Evolutionary conservation across 1,284 basidiomycete species (phyloP), one percentile per base, ranked within the genome.

Genomic region (Anthracocystis panici-leucophaei): DNA sequence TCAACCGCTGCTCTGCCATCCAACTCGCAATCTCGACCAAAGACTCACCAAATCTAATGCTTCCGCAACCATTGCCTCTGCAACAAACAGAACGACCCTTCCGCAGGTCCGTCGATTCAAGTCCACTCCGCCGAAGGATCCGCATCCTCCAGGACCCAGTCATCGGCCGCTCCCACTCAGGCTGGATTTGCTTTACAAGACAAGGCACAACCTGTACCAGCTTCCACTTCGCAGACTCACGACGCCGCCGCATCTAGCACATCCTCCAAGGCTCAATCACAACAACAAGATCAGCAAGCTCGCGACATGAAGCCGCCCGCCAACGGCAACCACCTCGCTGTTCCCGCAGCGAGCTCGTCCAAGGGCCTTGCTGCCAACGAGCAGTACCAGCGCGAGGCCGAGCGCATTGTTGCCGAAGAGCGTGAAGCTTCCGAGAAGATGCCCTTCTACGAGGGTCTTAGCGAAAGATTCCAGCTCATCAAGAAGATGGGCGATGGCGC

Each of bases 401-500:
- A 80, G 56, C 72, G 76, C 51, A 77, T 82, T 35, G 80, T 82
- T 5, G 69, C 75, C 44, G 80, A 82, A 40, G 81, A 82, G 62
- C 61, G 75, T 31, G 61, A 74, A 33, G 80, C 80, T 0, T 71
- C 77, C 5, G 80, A 82, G 29, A 80, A 80, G 76, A 65, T 82
- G 76, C 81, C 80, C 21, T 64, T 72, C 61, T 81, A 82, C 72
- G 74, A 78, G 21, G 81, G 79, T 12, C 69, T 83, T 27, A 57
- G 65, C 38, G 81, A 83, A 10, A 72, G 81, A 11, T 85, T 82
- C 69, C 68, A 72, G 33, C 73, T 85, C 40, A 57, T 81, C 52
- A 66, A 65, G 27, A 81, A 81, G 66, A 79, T 85, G 75, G 83
- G 83, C 23, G 81, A 84, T 55, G 97, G 97, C 73, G 97, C 97